phyloP scores from a whole-genome alignment of 139 green algal genomes.

The Coelastrella sp. region DNA sequence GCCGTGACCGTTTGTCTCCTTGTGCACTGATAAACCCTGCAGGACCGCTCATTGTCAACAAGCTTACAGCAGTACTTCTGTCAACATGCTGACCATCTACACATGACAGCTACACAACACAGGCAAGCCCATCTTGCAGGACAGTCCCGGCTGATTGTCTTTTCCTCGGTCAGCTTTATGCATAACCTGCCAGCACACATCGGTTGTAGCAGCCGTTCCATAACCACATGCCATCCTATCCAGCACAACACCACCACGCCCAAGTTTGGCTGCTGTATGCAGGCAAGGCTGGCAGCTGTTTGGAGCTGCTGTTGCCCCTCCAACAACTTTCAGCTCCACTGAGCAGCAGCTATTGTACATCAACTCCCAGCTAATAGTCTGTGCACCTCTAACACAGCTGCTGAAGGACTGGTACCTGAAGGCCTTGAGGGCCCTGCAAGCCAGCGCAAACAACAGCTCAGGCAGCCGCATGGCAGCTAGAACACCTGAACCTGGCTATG shows the following conservation, averaged over 20 bases:
- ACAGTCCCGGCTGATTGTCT: too few species aligned
- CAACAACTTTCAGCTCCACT: background rate
- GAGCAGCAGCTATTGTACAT: conserved; percentile 43
- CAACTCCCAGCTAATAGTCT: background rate
- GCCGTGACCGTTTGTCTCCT: too few species aligned
- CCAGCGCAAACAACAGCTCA: conserved; percentile 12
- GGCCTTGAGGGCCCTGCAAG: conserved; percentile 1
- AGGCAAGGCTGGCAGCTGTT: conserved; percentile 20
- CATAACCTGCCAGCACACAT: too few species aligned
- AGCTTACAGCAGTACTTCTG: conserved; percentile 18
- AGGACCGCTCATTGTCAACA: conserved; percentile 6
- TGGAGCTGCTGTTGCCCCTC: background rate
- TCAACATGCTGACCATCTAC: conserved; percentile 28
- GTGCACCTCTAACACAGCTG: background rate
- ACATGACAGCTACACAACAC: conserved; percentile 5
- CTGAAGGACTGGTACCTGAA: conserved; percentile 26
- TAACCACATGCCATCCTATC: too few species aligned
- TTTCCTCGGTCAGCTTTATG: too few species aligned
- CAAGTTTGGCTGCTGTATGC: background rate
- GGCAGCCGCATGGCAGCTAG: background rate
- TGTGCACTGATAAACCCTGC: background rate
- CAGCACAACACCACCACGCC: too few species aligned
- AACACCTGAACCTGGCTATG: conserved; percentile 24
- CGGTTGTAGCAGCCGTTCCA: too few species aligned
- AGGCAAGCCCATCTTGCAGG: background rate